Percentiles rank a stretch among this genome's conserved stretches.
Conservation (phyloP, 2,329 filamentous ascomycete species). For the Beauveria sp. region DNA sequence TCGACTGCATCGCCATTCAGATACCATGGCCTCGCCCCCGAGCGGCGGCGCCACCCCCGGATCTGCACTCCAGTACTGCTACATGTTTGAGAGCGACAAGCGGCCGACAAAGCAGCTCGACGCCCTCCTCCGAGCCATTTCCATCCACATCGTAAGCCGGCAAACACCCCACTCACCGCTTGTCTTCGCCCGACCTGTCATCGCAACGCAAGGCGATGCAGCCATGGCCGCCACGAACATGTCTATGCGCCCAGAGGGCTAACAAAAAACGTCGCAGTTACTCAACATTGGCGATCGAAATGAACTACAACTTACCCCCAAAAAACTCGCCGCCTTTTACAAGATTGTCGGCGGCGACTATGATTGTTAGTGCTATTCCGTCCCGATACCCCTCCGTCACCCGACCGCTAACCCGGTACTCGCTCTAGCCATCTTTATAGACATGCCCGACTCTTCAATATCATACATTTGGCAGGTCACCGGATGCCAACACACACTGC, state of each 20-base stretch:
- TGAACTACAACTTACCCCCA: slow-evolving; percentile 48
- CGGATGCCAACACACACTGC: slow-evolving; percentile 75
- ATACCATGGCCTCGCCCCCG: slow-evolving; percentile 20
- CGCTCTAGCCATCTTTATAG: slow-evolving; percentile 61
- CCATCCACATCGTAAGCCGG: slow-evolving; percentile 59
- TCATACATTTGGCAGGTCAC: slow-evolving; percentile 90
- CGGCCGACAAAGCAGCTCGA: slow-evolving; percentile 59
- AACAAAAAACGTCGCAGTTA: slow-evolving; percentile 31
- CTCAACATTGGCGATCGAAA: slow-evolving; percentile 51
- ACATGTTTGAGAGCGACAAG: slow-evolving; percentile 62
- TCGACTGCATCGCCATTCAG: slow-evolving; percentile 3
- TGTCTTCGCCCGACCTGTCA: neutral
- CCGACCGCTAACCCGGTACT: neutral
- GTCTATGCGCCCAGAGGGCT: neutral
- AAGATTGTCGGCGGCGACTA: slow-evolving; percentile 67
- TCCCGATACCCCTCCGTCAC: neutral
- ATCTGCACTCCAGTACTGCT: slow-evolving; percentile 44
- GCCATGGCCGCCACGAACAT: neutral
- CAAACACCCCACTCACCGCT: slow-evolving; percentile 7
- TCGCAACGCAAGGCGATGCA: neutral
- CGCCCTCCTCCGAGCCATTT: slow-evolving; percentile 61
- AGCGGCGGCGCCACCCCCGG: slow-evolving; percentile 11
- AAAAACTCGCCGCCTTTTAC: slow-evolving; percentile 72
- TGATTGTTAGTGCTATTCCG: slow-evolving; percentile 44
- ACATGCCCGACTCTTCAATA: slow-evolving; percentile 64